Evolutionary conservation across 805 yeast genomes (phyloP), one percentile per base, ranked within the genome.

Genomic region (Candida jianshihensis): DNA sequence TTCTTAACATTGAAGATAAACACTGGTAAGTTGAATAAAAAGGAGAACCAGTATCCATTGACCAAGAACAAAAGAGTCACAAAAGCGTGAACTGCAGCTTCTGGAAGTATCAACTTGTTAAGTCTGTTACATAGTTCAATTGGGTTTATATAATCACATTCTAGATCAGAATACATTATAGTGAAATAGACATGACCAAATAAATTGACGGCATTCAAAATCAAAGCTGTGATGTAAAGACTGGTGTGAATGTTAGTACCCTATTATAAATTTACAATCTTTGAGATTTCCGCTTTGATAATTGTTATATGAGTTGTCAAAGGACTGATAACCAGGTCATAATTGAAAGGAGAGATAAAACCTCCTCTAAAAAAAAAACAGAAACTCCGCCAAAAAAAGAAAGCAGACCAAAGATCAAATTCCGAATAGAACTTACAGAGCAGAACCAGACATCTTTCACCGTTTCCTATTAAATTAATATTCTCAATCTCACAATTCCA

Each of bases 141-240:
- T 39, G 97, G 97, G 62, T 90, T 92, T 66, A 90, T 89, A 70
- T 90, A 92, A 63, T 92, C 98, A 56, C 89, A 80, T 63, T 86
- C 97, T 61, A 89, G 72, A 64, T 89, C 97, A 47, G 95, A 84
- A 69, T 84, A 90, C 81, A 88, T 79, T 63, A 89, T 88, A 34
- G 96, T 87, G 73, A 89, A 89, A 62, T 84, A 92, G 38, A 89
- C 97, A 67, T 89, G 97, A 27, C 84, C 70, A 57, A 90, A 88
- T 64, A 90, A 70, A 71, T 84, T 87, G 50, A 83, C 75, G 41
- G 95, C 92, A 63, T 90, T 90, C 44, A 81, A 71, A 41, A 89
- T 57, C 30, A 89, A 95, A 9, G 96, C 86, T 49, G 77, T 66
- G 42, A 82, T 79, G 58, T 81, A 82, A 48, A 79, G 68, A 29